These are phyloP conservation scores for Dryas drummondii DNA, from an alignment of 306 rosid species.

Conservation along the genomic window DNA sequence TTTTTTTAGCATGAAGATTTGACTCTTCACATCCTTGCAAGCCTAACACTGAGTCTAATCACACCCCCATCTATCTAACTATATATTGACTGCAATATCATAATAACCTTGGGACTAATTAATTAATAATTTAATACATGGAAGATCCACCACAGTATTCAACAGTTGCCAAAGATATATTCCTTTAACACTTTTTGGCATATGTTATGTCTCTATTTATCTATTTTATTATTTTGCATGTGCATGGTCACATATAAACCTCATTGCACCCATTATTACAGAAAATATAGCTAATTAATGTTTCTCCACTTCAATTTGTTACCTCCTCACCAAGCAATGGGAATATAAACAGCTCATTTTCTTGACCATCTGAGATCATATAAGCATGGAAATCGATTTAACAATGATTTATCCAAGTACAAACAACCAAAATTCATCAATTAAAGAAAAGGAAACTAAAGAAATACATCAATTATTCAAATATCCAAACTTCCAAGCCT, in stretches of 20 bases:
- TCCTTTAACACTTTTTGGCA: background rate
- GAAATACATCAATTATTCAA: conserved; percentile 2
- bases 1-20: too few relatives aligned
- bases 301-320: background rate
- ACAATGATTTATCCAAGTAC: background rate
- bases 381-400: background rate
- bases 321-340: background rate
- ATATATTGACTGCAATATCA: background rate
- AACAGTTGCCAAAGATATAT: background rate
- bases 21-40: too few relatives aligned
- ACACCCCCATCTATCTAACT: too few relatives aligned
- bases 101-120: too few relatives aligned
- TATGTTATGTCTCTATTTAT: background rate
- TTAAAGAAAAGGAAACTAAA: background rate
- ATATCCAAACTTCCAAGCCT: background rate
- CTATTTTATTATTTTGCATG: background rate
- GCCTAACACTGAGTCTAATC: too few relatives aligned
- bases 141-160: background rate
- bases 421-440: background rate
- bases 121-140: background rate
- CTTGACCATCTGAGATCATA: background rate
- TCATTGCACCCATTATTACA: background rate
- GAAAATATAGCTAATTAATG: background rate
- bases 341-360: conserved; percentile 14
- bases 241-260: background rate